Evolutionary conservation across 805 yeast species (phyloP).

Genomic region (Starmerella bombi): DNA sequence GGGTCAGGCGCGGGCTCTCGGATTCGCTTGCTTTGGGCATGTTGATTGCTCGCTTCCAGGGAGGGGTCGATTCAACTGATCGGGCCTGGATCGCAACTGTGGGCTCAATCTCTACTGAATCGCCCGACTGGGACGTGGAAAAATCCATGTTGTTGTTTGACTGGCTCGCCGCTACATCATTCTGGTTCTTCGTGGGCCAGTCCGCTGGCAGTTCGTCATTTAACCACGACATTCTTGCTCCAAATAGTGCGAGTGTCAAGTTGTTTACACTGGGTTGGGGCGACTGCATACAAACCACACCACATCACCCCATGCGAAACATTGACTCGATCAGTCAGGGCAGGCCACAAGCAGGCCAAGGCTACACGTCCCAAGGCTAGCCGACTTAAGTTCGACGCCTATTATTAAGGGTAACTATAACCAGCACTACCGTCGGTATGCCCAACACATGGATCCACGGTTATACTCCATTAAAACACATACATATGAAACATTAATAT

Average conservation of each 20-base stretch:
- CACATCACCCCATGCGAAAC: no score
- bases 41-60: constrained; percentile 16
- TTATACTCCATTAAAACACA: no score
- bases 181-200: constrained; percentile 14
- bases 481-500: no score
- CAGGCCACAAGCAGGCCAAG: no score
- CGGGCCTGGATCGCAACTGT: constrained; percentile 17
- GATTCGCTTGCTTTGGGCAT: not conserved
- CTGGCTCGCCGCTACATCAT: not conserved
- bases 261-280: not conserved
- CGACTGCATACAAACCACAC: no score
- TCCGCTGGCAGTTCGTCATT: constrained; percentile 17
- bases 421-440: no score
- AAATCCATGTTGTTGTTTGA: constrained; percentile 1
- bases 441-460: no score
- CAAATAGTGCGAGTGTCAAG: not conserved
- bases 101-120: constrained; percentile 8
- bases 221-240: constrained; percentile 16
- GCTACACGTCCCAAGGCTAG: no score
- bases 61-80: constrained; percentile 5
- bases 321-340: no score
- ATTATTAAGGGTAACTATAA: no score
- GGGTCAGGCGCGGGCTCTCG: constrained; percentile 4
- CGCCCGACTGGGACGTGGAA: constrained; percentile 11
- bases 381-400: no score